Conservation (phyloP, 179 eudicot species). For the Corrigiola litoralis region DNA sequence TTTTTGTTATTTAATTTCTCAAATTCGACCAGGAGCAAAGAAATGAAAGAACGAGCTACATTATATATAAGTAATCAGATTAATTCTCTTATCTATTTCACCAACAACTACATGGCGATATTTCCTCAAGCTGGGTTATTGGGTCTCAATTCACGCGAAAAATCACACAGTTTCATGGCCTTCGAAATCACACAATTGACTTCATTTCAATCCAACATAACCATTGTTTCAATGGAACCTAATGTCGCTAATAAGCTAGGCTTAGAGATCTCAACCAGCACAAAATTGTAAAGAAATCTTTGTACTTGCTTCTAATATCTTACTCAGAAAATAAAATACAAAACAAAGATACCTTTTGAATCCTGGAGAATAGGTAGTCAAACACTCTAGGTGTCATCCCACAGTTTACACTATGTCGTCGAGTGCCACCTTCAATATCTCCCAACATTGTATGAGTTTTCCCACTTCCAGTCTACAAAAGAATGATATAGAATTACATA, state of each 20-base stretch:
- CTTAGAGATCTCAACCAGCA: background rate
- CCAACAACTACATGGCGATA: background rate
- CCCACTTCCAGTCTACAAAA: slow-evolving; percentile 93
- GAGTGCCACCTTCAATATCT: slow-evolving; percentile 90
- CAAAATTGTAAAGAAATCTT: background rate
- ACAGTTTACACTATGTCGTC: slow-evolving; percentile 89
- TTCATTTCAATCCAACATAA: too few relatives aligned
- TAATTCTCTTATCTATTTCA: background rate
- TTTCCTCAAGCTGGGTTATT: background rate
- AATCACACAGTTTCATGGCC: too few relatives aligned
- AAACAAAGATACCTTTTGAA: slow-evolving; percentile 84
- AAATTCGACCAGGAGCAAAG: background rate
- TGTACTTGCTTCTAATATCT: background rate
- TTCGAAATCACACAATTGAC: too few relatives aligned
- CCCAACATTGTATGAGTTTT: slow-evolving; percentile 99
- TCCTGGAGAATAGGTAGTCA: slow-evolving; percentile 87
- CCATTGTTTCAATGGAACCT: too few relatives aligned
- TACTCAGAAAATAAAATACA: slow-evolving; percentile 9
- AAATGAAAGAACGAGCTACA: background rate
- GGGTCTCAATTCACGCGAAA: too few relatives aligned
- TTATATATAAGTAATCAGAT: slow-evolving; percentile 3
- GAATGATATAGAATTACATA: background rate
- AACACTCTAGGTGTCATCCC: slow-evolving; percentile 99
- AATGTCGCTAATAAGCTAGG: too few relatives aligned
- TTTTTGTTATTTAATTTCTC: background rate